A percentile compares a stretch with the other conserved stretches of the same genome.
These are phyloP conservation scores for Calonectria crousiana DNA, from an alignment of 2,329 filamentous ascomycete genomes.

Conservation along the genomic window DNA sequence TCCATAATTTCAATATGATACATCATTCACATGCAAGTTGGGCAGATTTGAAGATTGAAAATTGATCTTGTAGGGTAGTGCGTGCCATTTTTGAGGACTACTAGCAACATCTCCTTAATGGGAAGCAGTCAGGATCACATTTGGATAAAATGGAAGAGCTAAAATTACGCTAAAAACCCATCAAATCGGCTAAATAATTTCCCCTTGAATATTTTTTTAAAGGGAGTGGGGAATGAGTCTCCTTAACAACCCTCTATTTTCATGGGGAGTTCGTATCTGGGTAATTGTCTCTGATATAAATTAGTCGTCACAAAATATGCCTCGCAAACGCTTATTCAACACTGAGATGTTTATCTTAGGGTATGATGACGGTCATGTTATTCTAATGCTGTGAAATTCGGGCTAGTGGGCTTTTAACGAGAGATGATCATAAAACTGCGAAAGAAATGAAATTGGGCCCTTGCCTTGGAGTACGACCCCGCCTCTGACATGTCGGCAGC, in stretches of 20 bases:
- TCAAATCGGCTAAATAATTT: neutral
- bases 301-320: neutral
- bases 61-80: neutral
- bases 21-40: too few relatives aligned
- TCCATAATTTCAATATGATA: neutral
- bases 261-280: neutral
- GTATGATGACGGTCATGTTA: neutral
- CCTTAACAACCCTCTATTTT: neutral
- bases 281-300: neutral
- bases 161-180: too few relatives aligned
- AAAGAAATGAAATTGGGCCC: neutral
- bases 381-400: neutral
- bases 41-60: neutral
- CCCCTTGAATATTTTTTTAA: too few relatives aligned
- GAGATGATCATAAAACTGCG: neutral
- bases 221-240: neutral
- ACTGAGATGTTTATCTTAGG: neutral
- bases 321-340: neutral
- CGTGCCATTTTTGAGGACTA: neutral
- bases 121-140: neutral
- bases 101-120: neutral
- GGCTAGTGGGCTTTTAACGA: neutral
- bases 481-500: neutral
- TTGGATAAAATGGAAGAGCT: neutral
- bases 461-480: neutral